Conservation (phyloP, 2,329 filamentous ascomycete species). For the Monosporascus sp. region DNA sequence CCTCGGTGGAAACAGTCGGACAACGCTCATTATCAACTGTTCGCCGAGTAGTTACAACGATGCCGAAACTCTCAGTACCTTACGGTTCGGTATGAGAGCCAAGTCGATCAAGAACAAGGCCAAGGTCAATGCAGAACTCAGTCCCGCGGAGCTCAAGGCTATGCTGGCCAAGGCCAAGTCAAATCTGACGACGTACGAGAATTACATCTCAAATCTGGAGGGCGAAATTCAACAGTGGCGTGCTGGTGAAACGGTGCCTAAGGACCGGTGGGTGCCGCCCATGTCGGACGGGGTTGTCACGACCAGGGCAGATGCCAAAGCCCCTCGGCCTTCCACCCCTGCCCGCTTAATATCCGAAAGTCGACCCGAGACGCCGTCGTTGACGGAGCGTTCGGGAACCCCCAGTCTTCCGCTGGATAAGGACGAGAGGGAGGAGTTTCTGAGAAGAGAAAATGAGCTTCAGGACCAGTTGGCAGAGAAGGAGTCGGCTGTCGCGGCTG, state of each 20-base stretch:
- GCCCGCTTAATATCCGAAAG: slow-evolving; percentile 50
- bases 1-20: slow-evolving; percentile 93
- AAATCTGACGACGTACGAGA: slow-evolving; percentile 84
- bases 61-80: slow-evolving; percentile 83
- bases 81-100: slow-evolving; percentile 91
- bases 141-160: slow-evolving; percentile 88
- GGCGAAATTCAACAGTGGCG: slow-evolving; percentile 85
- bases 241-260: slow-evolving; percentile 79
- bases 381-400: slow-evolving; percentile 80
- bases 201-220: slow-evolving; percentile 78
- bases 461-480: slow-evolving; percentile 95
- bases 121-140: slow-evolving; percentile 98
- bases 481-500: slow-evolving; percentile 73
- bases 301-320: slow-evolving; percentile 39
- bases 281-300: slow-evolving; percentile 48
- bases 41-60: slow-evolving; percentile 99
- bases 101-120: slow-evolving; percentile 99
- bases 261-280: slow-evolving; percentile 78
- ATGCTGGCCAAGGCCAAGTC: slow-evolving; percentile 88
- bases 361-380: slow-evolving; percentile 56
- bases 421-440: slow-evolving; percentile 93
- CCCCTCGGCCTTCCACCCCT: slow-evolving; percentile 49
- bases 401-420: slow-evolving; percentile 87
- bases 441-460: slow-evolving; percentile 91
- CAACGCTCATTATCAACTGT: slow-evolving; percentile 98